Evolutionary conservation across 176 grass and related monocot genomes (phyloP), one percentile per base, ranked within the genome.

Genomic region (bread wheat (Triticum aestivum)): DNA sequence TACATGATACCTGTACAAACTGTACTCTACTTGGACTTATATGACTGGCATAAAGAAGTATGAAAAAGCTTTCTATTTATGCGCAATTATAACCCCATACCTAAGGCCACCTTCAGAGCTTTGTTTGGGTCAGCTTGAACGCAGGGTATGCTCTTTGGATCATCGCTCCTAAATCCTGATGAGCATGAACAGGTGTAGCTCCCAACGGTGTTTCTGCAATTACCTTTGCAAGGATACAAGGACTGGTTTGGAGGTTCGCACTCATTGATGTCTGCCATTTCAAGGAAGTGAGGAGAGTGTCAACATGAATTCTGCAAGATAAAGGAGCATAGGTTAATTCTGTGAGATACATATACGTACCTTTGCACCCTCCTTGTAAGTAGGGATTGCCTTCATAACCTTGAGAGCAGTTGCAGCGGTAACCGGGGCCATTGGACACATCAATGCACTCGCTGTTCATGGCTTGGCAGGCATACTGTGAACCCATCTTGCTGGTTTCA

Each of bases 321-420:
- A 41, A 71, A 41, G 20, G 33, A 71, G 17, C 18, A 69, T 69
- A 38, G 33, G 33, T 69, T 38, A 34, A 39, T 4, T 17, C 15
- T 69, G 32, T 4, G 35, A 11, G 9, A 7, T 42, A 38, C 69
- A 73, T n/a, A 23, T 73, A 38, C 37, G 1, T 73, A 73, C 70
- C 70, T 45, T 44, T 39, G 70, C 70, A 73, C 10, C 70, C 70
- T 26, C 11, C 70, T 73, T 13, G 21, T 26, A 73, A 38, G 70
- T 73, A 73, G 38, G 70, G 70, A 73, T 73, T 73, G 2, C 70
- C 70, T 11, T 73, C 70, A 26, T 73, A 73, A 73, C 70, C 70
- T 14, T 26, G 5, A 73, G 38, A 26, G 39, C 70, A 73, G 11
- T 73, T 73, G 38, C 70, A 73, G 5, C 70, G 70, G 70, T 73